These are phyloP conservation scores for Erysimum pusillum DNA, from an alignment of 441 rosid species.

Conservation along the genomic window DNA sequence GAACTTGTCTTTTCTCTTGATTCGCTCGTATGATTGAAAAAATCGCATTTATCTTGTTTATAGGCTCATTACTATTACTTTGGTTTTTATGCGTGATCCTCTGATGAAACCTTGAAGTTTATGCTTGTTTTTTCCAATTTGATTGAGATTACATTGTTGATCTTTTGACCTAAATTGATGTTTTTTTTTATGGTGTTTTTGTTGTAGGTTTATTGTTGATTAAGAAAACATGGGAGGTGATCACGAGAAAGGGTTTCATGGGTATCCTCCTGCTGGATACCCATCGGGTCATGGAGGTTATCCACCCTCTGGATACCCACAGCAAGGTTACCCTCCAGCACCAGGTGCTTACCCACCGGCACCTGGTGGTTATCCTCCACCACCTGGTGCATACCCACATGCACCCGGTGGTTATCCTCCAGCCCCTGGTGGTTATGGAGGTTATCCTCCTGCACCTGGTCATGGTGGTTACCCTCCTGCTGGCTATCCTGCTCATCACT, in stretches of 20 bases:
- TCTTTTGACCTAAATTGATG: background rate
- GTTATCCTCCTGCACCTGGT: conserved; percentile 43
- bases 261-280: conserved; percentile 50
- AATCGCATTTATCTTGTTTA: background rate
- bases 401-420: conserved; percentile 47
- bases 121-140: background rate
- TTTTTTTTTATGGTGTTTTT: background rate
- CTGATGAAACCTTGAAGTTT: background rate
- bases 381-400: conserved; percentile 49
- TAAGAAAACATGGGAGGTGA: conserved; percentile 64
- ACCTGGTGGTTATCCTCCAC: conserved; percentile 44
- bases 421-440: conserved; percentile 44
- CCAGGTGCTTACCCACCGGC: conserved; percentile 34
- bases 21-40: background rate
- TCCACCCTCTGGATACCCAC: conserved; percentile 48
- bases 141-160: conserved; percentile 3
- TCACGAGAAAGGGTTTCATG: conserved; percentile 55
- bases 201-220: conserved; percentile 28
- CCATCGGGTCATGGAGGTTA: conserved; percentile 45
- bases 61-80: background rate
- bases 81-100: background rate
- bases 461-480: conserved; percentile 45
- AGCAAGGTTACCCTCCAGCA: conserved; percentile 45
- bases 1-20: conserved; percentile 16
- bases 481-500: conserved; percentile 57